Evolutionary conservation across 352 stramenopile species (phyloP).

Genomic region (Pythium graminicola): DNA sequence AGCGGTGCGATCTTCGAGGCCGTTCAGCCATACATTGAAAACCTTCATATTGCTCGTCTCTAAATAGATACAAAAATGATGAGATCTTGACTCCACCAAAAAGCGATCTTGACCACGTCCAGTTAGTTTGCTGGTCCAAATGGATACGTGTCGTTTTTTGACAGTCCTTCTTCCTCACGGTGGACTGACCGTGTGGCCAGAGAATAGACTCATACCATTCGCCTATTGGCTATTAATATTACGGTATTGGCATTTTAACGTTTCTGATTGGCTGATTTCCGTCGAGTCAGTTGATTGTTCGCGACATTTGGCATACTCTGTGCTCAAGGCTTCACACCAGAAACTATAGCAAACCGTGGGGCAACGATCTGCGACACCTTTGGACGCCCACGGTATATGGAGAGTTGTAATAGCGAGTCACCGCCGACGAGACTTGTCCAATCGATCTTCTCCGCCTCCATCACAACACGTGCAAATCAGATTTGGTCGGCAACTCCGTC

Average conservation of each 20-base stretch:
- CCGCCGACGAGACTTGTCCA: too few relatives aligned
- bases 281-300: slow-evolving; percentile 21
- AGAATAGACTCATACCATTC: too few relatives aligned
- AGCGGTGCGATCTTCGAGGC: slow-evolving; percentile 56
- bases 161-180: too few relatives aligned
- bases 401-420: too few relatives aligned
- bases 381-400: slow-evolving; percentile 7
- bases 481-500: too few relatives aligned
- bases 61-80: slow-evolving; percentile 16
- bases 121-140: too few relatives aligned
- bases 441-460: too few relatives aligned
- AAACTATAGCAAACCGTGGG: slow-evolving; percentile 2
- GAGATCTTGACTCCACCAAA: too few relatives aligned
- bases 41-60: slow-evolving; percentile 39
- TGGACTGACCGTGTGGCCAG: too few relatives aligned
- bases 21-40: slow-evolving; percentile 50
- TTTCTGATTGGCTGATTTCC: slow-evolving; percentile 19
- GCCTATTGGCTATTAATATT: neutral
- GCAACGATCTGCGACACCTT: slow-evolving; percentile 5
- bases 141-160: too few relatives aligned
- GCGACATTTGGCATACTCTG: neutral
- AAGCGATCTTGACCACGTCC: too few relatives aligned
- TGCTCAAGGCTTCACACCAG: neutral
- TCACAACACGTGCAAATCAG: too few relatives aligned
- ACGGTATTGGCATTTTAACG: neutral